Conservation (phyloP, 495 filamentous ascomycete species). For the Aspergillus wentii region DNA sequence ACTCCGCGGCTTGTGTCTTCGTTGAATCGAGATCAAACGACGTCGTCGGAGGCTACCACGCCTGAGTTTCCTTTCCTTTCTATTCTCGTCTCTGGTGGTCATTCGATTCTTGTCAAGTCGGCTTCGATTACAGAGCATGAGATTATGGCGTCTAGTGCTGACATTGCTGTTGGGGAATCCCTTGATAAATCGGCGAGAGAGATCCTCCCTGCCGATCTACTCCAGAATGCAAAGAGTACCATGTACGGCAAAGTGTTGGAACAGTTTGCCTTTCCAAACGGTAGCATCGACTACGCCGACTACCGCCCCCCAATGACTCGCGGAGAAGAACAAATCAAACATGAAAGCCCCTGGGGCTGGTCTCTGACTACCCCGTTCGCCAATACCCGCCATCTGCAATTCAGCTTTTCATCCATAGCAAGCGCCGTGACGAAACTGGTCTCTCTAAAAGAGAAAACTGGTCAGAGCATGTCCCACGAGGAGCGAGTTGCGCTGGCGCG, state of each 20-base stretch:
- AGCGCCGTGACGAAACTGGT: slow-evolving; percentile 48
- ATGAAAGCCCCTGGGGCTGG: slow-evolving; percentile 51
- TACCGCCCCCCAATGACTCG: slow-evolving; percentile 52
- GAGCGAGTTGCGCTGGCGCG: slow-evolving; percentile 63
- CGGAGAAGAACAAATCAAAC: slow-evolving; percentile 44
- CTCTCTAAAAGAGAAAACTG: slow-evolving; percentile 18
- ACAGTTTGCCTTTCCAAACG: slow-evolving; percentile 67
- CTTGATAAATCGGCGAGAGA: slow-evolving; percentile 80
- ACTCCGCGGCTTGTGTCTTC: slow-evolving; percentile 77
- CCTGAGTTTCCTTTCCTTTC: slow-evolving; percentile 77
- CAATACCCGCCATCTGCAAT: slow-evolving; percentile 45
- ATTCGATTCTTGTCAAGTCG: slow-evolving; percentile 80
- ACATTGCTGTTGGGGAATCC: slow-evolving; percentile 79
- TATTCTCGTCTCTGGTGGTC: slow-evolving; percentile 87
- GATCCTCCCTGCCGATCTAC: slow-evolving; percentile 54
- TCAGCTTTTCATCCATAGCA: slow-evolving; percentile 62
- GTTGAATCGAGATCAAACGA: slow-evolving; percentile 25
- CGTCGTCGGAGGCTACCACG: not conserved
- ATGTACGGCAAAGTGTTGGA: slow-evolving; percentile 73
- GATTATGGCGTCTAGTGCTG: slow-evolving; percentile 62
- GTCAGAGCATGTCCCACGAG: slow-evolving; percentile 13
- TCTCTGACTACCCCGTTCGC: slow-evolving; percentile 49
- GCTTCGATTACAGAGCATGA: slow-evolving; percentile 57
- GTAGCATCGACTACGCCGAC: slow-evolving; percentile 41
- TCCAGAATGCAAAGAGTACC: slow-evolving; percentile 42